Evolutionary conservation across 179 eudicot genomes (phyloP).

Genomic region (Carnegiea gigantea): DNA sequence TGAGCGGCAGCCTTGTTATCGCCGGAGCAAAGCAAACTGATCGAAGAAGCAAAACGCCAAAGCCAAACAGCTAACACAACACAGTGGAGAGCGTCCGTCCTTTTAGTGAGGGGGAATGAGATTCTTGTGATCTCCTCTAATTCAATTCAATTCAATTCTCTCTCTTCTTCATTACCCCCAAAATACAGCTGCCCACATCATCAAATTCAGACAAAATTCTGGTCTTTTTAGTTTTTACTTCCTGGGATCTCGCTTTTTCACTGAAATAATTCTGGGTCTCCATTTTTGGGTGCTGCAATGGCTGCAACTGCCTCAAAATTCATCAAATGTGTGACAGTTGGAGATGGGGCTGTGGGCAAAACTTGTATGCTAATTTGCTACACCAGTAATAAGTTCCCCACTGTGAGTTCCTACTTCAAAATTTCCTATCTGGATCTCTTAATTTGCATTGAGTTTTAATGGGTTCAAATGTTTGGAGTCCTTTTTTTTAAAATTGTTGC

Average conservation of each 20-base stretch:
- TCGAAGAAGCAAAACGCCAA: background rate
- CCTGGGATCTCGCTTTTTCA: background rate
- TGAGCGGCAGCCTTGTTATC: background rate
- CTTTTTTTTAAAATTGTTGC: constrained; percentile 3
- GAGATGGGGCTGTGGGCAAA: constrained; percentile 90
- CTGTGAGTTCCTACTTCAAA: constrained; percentile 43
- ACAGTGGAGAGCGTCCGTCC: constrained; percentile 8
- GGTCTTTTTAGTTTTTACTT: background rate
- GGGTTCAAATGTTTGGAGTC: background rate
- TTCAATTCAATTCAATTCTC: background rate
- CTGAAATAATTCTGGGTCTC: constrained; percentile 15
- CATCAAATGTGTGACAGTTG: constrained; percentile 88
- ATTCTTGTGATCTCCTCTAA: constrained; percentile 50
- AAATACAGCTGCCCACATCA: constrained; percentile 18
- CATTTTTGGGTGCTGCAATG: constrained; percentile 34
- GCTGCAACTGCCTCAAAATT: constrained; percentile 74
- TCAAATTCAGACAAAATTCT: constrained; percentile 18
- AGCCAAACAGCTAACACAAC: constrained; percentile 20
- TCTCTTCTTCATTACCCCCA: constrained; percentile 21
- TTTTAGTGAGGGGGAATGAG: constrained; percentile 32
- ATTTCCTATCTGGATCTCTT: constrained; percentile 24
- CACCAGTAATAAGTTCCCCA: constrained; percentile 86
- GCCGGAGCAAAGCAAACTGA: constrained; percentile 3
- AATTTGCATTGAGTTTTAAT: background rate
- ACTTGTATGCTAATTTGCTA: constrained; percentile 90